Evolutionary conservation across 2,329 filamentous ascomycete species (phyloP).

Genomic region (Hypoxylon sp.): DNA sequence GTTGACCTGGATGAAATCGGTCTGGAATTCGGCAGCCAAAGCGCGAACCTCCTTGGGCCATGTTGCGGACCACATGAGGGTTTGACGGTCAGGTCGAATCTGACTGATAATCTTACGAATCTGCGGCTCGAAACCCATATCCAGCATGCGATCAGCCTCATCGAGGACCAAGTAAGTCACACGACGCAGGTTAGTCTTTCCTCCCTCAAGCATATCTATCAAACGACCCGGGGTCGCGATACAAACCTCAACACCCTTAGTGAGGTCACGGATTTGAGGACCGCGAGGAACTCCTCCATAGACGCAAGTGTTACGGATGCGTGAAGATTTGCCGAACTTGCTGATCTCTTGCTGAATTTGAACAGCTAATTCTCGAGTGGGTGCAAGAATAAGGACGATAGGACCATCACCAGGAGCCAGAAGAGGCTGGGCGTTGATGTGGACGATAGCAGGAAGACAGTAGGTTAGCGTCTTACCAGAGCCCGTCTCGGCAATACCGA

Average conservation of each 20-base stretch:
- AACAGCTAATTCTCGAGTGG: slow-evolving; percentile 96
- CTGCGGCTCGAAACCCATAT: slow-evolving; percentile 99
- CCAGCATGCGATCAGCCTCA: slow-evolving; percentile 99
- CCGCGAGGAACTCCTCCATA: slow-evolving; percentile 99
- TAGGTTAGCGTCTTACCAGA: slow-evolving; percentile 99
- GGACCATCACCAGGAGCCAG: slow-evolving; percentile 95
- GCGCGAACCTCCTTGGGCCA: slow-evolving; percentile 99
- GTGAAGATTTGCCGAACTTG: slow-evolving; percentile 98
- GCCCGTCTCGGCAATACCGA: slow-evolving; percentile 98
- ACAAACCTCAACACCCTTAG: slow-evolving; percentile 96
- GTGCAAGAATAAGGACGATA: slow-evolving; percentile 95
- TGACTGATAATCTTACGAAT: slow-evolving; percentile 99
- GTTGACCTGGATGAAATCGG: slow-evolving; percentile 98
- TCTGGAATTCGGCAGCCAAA: slow-evolving; percentile 89
- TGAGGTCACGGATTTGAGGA: slow-evolving; percentile 94
- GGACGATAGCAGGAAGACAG: slow-evolving; percentile 96
- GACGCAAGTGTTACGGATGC: slow-evolving; percentile 98
- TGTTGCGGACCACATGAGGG: slow-evolving; percentile 99
- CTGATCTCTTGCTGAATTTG: slow-evolving; percentile 99
- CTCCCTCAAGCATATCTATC: slow-evolving; percentile 98
- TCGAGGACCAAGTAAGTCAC: slow-evolving; percentile 99
- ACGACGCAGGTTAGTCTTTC: slow-evolving; percentile 97
- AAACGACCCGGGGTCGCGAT: slow-evolving; percentile 98
- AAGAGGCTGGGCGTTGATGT: slow-evolving; percentile 99
- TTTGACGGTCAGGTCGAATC: slow-evolving; percentile 98